A percentile compares a stretch with the other conserved stretches of the same genome.
Evolutionary conservation across 2,329 filamentous ascomycete genomes (phyloP).

Genomic region (Leptosphaerulina australis): DNA sequence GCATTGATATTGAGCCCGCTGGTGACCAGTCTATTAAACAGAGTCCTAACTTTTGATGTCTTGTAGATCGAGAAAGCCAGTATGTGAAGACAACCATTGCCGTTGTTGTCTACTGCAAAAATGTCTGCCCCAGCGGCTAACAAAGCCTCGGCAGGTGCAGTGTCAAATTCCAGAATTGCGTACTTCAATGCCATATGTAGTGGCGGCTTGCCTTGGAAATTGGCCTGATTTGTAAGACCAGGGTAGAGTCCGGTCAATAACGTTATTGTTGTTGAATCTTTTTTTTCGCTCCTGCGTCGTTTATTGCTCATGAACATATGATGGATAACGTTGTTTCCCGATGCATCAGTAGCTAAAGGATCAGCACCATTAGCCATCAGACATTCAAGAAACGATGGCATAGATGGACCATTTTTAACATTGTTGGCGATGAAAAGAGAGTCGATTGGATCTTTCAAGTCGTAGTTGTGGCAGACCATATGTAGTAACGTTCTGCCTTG

Average conservation of each 20-base stretch:
- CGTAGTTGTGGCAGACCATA: neutral
- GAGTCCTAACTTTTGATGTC: neutral
- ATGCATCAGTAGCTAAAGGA: slow-evolving; percentile 5
- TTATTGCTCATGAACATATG: slow-evolving; percentile 10
- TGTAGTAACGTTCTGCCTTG: neutral
- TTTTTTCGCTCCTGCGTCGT: neutral
- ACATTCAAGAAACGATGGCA: neutral
- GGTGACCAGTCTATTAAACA: slow-evolving; percentile 11
- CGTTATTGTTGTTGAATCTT: neutral
- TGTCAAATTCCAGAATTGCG: slow-evolving; percentile 14
- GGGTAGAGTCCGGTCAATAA: neutral
- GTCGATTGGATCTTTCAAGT: neutral
- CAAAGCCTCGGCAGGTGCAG: slow-evolving; percentile 3
- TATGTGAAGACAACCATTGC: slow-evolving; percentile 22
- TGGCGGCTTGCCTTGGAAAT: neutral
- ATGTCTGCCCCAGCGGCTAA: slow-evolving; percentile 17
- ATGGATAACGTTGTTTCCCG: slow-evolving; percentile 17
- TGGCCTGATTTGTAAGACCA: neutral
- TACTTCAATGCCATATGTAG: slow-evolving; percentile 4
- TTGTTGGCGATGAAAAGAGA: neutral
- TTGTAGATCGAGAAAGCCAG: slow-evolving; percentile 3
- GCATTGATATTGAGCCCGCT: slow-evolving; percentile 22
- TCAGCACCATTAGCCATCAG: neutral
- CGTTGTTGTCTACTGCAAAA: slow-evolving; percentile 3
- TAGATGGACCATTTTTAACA: neutral